A percentile compares a stretch with the other conserved stretches of the same genome.
Evolutionary conservation across 257 asterid species (phyloP).

Genomic region (Anisodus tanguticus): DNA sequence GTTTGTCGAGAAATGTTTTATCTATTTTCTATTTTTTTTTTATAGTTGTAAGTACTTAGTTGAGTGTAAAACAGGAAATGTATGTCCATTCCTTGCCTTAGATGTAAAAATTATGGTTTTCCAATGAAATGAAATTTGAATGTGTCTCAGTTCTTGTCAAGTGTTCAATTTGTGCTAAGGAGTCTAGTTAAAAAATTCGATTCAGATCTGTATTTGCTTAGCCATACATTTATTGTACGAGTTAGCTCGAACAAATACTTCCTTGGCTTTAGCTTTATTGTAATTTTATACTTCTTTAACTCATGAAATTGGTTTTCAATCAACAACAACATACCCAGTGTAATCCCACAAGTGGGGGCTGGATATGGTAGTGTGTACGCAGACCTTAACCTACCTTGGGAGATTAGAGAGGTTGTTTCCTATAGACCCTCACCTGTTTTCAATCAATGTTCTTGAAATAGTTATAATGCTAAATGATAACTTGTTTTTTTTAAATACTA

Average conservation of each 20-base stretch:
- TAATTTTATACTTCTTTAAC: neutral
- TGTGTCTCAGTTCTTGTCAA: neutral
- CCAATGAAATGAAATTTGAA: neutral
- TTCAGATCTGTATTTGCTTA: neutral
- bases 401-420: too few relatives aligned
- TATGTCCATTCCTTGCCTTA: neutral
- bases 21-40: neutral
- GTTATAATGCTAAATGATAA: neutral
- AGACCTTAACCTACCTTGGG: too few relatives aligned
- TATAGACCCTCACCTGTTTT: neutral
- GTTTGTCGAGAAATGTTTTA: neutral
- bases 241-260: neutral
- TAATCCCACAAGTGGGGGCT: too few relatives aligned
- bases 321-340: neutral
- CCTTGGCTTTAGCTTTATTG: neutral
- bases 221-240: neutral
- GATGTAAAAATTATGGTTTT: conserved; percentile 2
- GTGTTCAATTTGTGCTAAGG: neutral
- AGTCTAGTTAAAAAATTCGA: neutral
- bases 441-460: conserved; percentile 13
- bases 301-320: neutral
- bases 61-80: neutral
- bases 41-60: neutral
- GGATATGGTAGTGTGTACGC: too few relatives aligned
- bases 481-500: neutral